Evolutionary conservation across 345 rosid species (phyloP).

Genomic region (Eucalyptus urophylla): DNA sequence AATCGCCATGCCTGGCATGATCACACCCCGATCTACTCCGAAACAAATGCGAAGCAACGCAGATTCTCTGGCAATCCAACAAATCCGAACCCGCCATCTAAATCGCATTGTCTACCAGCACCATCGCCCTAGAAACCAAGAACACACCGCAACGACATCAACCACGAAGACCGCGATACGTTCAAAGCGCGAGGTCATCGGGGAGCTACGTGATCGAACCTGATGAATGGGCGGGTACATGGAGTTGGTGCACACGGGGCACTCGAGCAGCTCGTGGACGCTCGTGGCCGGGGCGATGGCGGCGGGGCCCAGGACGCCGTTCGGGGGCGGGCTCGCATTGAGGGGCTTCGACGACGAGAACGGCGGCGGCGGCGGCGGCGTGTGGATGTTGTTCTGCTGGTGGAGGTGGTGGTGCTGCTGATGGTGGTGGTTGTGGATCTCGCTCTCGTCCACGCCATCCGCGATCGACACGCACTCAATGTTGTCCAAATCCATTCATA

Average conservation of each 20-base stretch:
- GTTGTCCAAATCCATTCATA: slow-evolving; percentile 59
- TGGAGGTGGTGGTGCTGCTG: neutral
- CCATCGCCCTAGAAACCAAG: neutral
- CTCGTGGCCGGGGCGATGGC: slow-evolving; percentile 72
- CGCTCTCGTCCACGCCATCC: slow-evolving; percentile 47
- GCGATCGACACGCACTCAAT: slow-evolving; percentile 68
- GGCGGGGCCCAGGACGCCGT: slow-evolving; percentile 37
- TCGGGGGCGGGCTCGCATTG: neutral
- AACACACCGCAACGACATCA: neutral
- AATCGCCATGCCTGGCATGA: neutral
- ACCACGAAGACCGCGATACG: neutral
- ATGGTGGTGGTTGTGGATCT: slow-evolving; percentile 41
- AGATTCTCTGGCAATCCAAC: neutral
- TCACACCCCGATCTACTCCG: neutral
- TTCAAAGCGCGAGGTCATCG: neutral
- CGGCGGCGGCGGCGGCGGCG: slow-evolving; percentile 4
- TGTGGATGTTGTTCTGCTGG: neutral
- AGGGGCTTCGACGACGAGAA: slow-evolving; percentile 57
- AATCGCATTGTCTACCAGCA: neutral
- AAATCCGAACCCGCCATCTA: neutral
- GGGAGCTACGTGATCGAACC: slow-evolving; percentile 20
- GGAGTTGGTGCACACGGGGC: slow-evolving; percentile 97
- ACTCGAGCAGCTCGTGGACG: slow-evolving; percentile 92
- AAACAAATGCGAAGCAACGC: neutral
- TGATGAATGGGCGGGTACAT: slow-evolving; percentile 99